A percentile compares a stretch with the other conserved stretches of the same genome.
phyloP scores from a whole-genome alignment of 805 yeast genomes.

The Yamadazyma sp. region DNA sequence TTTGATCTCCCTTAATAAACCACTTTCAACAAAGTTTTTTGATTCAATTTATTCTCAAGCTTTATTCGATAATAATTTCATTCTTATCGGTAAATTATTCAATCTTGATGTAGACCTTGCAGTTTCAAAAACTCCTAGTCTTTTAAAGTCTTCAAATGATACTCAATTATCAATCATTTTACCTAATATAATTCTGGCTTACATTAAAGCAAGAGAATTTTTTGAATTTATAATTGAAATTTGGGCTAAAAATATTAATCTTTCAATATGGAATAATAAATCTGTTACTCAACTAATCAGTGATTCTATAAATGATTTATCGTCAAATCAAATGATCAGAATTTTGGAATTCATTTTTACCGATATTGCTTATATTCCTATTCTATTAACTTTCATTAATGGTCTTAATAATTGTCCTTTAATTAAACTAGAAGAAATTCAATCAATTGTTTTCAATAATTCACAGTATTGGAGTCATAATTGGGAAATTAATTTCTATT shows the following conservation, averaged over 20 bases:
- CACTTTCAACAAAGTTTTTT: constrained; percentile 53
- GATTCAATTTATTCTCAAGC: constrained; percentile 34
- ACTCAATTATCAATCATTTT: background rate
- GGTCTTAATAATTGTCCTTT: constrained; percentile 41
- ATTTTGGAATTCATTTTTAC: constrained; percentile 5
- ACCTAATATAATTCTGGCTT: constrained; percentile 39
- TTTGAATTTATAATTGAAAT: constrained; percentile 41
- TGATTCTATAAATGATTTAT: constrained; percentile 38
- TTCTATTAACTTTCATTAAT: constrained; percentile 19
- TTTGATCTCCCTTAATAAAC: constrained; percentile 50
- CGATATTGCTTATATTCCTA: constrained; percentile 1
- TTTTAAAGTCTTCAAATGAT: constrained; percentile 1
- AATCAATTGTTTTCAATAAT: constrained; percentile 2
- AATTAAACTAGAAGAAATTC: constrained; percentile 17
- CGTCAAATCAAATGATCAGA: constrained; percentile 39
- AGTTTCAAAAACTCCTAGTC: constrained; percentile 26
- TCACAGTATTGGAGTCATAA: constrained; percentile 12
- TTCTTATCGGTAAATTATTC: constrained; percentile 45
- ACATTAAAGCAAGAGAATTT: constrained; percentile 57
- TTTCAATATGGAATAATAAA: background rate
- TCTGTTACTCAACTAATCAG: constrained; percentile 37
- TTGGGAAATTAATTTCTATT: constrained; percentile 48
- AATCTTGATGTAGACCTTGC: constrained; percentile 59
- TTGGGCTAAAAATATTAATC: constrained; percentile 36
- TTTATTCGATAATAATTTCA: constrained; percentile 34